Evolutionary conservation across 2,329 filamentous ascomycete genomes (phyloP), one percentile per base, ranked within the genome.

Genomic region (Clarireedia hainanense): DNA sequence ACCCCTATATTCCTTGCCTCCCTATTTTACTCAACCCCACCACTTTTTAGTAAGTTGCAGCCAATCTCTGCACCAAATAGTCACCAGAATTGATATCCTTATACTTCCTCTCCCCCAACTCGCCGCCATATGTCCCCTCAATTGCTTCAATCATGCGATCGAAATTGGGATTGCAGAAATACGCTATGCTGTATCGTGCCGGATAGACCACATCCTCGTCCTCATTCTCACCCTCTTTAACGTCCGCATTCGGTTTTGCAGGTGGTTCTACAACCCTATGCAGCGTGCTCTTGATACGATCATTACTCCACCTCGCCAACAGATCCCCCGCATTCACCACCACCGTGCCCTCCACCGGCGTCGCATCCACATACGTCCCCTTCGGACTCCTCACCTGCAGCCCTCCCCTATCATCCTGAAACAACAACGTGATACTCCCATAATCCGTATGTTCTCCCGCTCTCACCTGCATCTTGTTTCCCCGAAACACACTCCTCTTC

Each of bases 241-340:
- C 42, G 0, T 53, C 43, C 10, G 47, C 47, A 6, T 20, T 45
- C 42, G 42, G n/a, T 15, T 27, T 26, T 12, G 76, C 74, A 0
- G 89, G 88, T 2, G 91, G 91, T 73, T 96, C 88, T 5, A 96
- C 88, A 0, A 96, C 91, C 10, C 91, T 83, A 71, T 96, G 91
- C 58, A 91, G 82, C 4, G 91, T 96, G 68, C 88, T 92, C 74
- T 88, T 91, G 73, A 96, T 95, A 4, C 81, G 87, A 66, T 95
- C 89, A 67, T 96, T 96, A 61, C 87, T 89, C 91, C 91, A 96
- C 52, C 91, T 78, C 1, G 89, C 86, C 50, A 96, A 75, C 63
- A 96, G 69, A 68, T 96, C 91, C 1, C 91, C 91, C 0, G 91
- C 91, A 66, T 96, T 96, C 61, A 96, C 81, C 10, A 96, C 89